Base-by-base conservation (phyloP, 1,139 yeast species). In the Yamadazyma sp. region DNA sequence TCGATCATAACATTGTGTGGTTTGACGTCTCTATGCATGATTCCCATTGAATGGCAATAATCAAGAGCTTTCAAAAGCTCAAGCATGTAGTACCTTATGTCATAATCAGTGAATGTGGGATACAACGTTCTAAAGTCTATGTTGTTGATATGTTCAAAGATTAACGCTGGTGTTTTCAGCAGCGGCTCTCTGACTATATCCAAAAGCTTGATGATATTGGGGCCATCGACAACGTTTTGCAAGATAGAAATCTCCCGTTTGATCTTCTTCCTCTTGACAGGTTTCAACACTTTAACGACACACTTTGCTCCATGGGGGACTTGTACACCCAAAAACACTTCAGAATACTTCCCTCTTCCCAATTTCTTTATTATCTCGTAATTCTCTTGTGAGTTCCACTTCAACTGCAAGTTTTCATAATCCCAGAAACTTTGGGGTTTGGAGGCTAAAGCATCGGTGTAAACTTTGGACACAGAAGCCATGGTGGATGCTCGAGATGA, bases 1-100 rank as follows among this genome's bases (percentile, higher is more conserved):
- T 94, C 98, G 56, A 94, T 94, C 97, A 94, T 92, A 35, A 94
- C 94, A 58, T 94, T 94, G 60, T 94, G 98, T 22, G 98, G 98
- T 63, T 94, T 94, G 46, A 94, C 98, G 64, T 94, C 99, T 60
- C 99, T 75, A 64, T 94, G 99, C 87, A 94, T 94, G 47, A 94
- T 91, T 31, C 98, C 99, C 88, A 87, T 88, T 5, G 96, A 87
- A 64, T 94, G 99, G 35, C 94, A 86, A 61, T 79, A 94, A 63
- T 94, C 97, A 47, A 94, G 74, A 0, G 98, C 98, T 54, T 79
- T 83, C 53, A 94, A 74, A 47, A 94, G 74, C 66, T 92, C 96
- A 51, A 75, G 82, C 79, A 92, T 89, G 66, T 94, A 94, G 66
- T 68, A 91, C 49, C 95, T 79, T 52, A 92, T 84, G 59, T 94